Evolutionary conservation across 2,329 filamentous ascomycete species (phyloP), one percentile per base, ranked within the genome.

Genomic region (Aspergillus latus): DNA sequence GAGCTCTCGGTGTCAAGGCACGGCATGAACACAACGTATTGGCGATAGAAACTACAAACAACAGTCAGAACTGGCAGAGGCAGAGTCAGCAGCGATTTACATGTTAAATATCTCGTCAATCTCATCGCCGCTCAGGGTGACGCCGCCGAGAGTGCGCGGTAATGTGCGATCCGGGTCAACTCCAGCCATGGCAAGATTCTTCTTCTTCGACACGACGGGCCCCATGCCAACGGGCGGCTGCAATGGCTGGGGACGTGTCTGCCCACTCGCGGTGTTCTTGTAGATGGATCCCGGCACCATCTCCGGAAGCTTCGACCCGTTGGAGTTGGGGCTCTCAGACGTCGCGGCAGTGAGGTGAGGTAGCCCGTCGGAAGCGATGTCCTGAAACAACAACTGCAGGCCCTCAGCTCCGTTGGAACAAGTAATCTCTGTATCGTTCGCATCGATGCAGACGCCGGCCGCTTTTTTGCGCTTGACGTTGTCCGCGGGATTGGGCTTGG

Each of bases 1-100:
- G 83, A 76, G 62, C 87, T 84, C 8, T 80, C 69, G 5, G 68
- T 65, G 39, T 76, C 73, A 0, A 77, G 64, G n/a, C 77, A 68
- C 0, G 74, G 74, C 10, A 77, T 56, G 30, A 76, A 73, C 4
- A 65, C 65, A 2, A 72, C 66, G 61, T 74, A 75, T 16, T 74
- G 65, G 0, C 63, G 64, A 55, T 76, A 76, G 54, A 70, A 77
- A 21, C 73, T 76, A 4, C 4, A 16, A 9, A 21, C 4, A 10
- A 34, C 11, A 52, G 45, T 10, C 26, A 26, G 39, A 21, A 1
- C 3, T 15, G 9, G 3, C 10, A 1, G 10, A 10, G 13, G 9
- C 32, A 11, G 7, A 21, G 26, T 5, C 4, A 9, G 3, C 16
- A 5, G 9, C 30, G 11, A 59, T 65, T 32, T 52, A 76, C 72